Conservation (phyloP, 2,329 filamentous ascomycete species). For the Talaromyces sp. region DNA sequence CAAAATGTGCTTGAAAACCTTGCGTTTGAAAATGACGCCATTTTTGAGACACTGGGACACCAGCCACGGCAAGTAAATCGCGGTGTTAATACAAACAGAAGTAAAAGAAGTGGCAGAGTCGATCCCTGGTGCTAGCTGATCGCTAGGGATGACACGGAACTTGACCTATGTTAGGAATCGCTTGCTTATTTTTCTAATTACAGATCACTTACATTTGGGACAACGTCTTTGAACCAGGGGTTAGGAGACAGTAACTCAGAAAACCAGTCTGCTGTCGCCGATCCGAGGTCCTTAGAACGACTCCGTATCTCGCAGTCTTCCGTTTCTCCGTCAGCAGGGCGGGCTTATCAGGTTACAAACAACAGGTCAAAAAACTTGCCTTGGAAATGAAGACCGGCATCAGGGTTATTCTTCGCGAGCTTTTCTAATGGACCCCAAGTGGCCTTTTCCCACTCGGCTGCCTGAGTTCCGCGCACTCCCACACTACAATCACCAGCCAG, state of each 20-base stretch:
- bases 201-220: constrained; percentile 56
- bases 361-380: too few relatives aligned
- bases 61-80: constrained; percentile 83
- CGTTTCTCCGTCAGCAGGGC: too few relatives aligned
- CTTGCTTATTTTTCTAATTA: neutral
- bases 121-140: constrained; percentile 58
- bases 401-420: constrained; percentile 61
- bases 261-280: constrained; percentile 55
- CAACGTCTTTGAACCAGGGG: constrained; percentile 69
- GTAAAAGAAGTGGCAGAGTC: constrained; percentile 73
- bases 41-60: constrained; percentile 71
- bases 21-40: constrained; percentile 66
- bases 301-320: constrained; percentile 52
- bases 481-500: neutral
- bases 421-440: constrained; percentile 62
- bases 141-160: constrained; percentile 58
- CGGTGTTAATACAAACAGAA: constrained; percentile 86
- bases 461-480: neutral
- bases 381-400: constrained; percentile 78
- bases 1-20: constrained; percentile 60
- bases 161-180: constrained; percentile 18
- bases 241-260: constrained; percentile 62
- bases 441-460: constrained; percentile 52
- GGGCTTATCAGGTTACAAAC: too few relatives aligned
- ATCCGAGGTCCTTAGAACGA: constrained; percentile 59